Evolutionary conservation across 2,329 filamentous ascomycete species (phyloP), one percentile per base, ranked within the genome.

Genomic region (Leptosphaerulina australis): DNA sequence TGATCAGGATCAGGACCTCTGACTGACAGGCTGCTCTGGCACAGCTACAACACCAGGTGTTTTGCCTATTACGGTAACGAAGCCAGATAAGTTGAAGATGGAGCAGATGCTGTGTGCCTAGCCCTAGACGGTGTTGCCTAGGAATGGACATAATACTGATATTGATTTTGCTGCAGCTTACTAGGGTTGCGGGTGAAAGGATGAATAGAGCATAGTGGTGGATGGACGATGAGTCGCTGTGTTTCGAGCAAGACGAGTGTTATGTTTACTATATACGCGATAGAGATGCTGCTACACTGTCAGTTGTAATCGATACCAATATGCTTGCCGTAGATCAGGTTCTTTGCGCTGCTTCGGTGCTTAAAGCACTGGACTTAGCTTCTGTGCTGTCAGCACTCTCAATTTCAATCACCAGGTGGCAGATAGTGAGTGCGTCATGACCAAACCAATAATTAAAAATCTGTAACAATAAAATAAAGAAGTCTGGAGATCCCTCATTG

Each of bases 31-130:
- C 38, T 33, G 8, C 25, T 55, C 5, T 58, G 44, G 47, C 44
- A 53, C 31, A 31, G 47, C 8, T 37, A 31, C 15, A 44, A 46
- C 8, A 45, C 56, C 56, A 5, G 52, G 56, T 3, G 52, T 41
- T 10, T n/a, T 57, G 21, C 15, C 37, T 2, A 34, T 43, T 12
- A 54, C n/a, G 14, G 28, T 44, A 11, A 44, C 39, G 17, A 44
- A 24, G 39, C 26, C 39, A 14, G 18, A 44, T 33, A 14, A 21
- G 33, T 15, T 11, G 29, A 34, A 14, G 11, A 18, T 31, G 28
- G 26, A 30, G 28, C 28, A 44, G 28, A 10, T 44, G 12, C 14
- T 44, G 14, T 44, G 28, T 44, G 39, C 39, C 17, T 33, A n/a
- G 18, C 39, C 39, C 2, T 14, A 25, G 17, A 44, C 24, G 22